These are phyloP conservation scores for Metarhizium robertsii DNA, from an alignment of 2,329 filamentous ascomycete species.

Conservation along the genomic window DNA sequence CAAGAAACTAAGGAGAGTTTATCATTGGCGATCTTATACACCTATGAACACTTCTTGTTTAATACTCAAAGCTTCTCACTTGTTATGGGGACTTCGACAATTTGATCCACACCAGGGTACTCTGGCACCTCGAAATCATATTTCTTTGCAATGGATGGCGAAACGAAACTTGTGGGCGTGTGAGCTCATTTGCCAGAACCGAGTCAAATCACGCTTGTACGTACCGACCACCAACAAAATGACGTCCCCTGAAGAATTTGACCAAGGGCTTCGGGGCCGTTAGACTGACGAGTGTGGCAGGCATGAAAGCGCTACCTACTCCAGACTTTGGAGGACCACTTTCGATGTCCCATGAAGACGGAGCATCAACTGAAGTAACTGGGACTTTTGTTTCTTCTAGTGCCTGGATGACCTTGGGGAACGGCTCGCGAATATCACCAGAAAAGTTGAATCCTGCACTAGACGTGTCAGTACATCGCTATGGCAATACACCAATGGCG, in stretches of 20 bases:
- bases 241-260: conserved; percentile 72
- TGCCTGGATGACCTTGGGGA: conserved; percentile 68
- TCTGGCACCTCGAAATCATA: conserved; percentile 75
- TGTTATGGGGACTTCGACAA: conserved; percentile 60
- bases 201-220: conserved; percentile 16
- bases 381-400: conserved; percentile 65
- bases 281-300: conserved; percentile 71
- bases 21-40: neutral
- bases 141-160: conserved; percentile 67
- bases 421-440: conserved; percentile 87
- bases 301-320: conserved; percentile 71
- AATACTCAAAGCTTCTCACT: conserved; percentile 41
- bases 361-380: conserved; percentile 83
- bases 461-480: conserved; percentile 1
- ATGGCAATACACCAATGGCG: neutral
- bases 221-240: conserved; percentile 83
- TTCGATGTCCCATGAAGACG: conserved; percentile 92
- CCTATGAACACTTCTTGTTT: neutral
- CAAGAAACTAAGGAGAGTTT: neutral
- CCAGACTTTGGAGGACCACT: conserved; percentile 69
- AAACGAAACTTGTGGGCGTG: conserved; percentile 56
- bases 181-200: conserved; percentile 9
- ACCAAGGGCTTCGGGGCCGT: conserved; percentile 90
- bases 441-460: conserved; percentile 76
- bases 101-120: conserved; percentile 81